Evolutionary conservation across 2,329 filamentous ascomycete genomes (phyloP).

Genomic region (Arthrinium puccinioides): DNA sequence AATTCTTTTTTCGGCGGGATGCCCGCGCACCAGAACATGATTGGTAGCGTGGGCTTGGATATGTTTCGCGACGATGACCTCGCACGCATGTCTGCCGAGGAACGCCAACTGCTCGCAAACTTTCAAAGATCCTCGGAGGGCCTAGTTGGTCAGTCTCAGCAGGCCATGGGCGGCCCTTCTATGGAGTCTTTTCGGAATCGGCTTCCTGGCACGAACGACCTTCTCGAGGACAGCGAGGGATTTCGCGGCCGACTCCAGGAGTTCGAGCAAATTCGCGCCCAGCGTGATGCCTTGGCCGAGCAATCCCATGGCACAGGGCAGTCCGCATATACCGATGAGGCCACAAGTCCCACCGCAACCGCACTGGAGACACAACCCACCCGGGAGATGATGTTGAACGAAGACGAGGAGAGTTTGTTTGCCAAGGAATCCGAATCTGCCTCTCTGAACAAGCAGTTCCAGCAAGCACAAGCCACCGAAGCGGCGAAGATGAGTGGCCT

Average conservation of each 20-base stretch:
- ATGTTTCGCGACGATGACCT: conserved; percentile 67
- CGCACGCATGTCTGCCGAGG: conserved; percentile 50
- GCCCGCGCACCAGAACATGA: conserved; percentile 31
- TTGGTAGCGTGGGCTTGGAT: conserved; percentile 38
- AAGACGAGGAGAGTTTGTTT: conserved; percentile 8
- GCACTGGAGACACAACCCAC: no score
- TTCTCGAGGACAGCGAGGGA: conserved; percentile 48
- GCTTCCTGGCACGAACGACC: conserved; percentile 42
- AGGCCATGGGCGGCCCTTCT: conserved; percentile 29
- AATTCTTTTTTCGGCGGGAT: conserved; percentile 64
- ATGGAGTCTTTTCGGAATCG: conserved; percentile 34
- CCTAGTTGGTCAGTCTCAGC: conserved; percentile 24
- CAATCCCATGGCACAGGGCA: conserved; percentile 9
- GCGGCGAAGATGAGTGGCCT: conserved; percentile 58
- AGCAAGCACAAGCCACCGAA: conserved; percentile 41
- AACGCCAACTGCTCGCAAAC: conserved; percentile 45
- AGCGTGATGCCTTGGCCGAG: conserved; percentile 52
- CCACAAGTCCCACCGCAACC: no score
- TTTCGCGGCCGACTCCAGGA: conserved; percentile 71
- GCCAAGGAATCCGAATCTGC: conserved; percentile 13
- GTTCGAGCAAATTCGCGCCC: conserved; percentile 72
- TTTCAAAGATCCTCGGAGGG: conserved; percentile 24
- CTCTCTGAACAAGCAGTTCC: conserved; percentile 50
- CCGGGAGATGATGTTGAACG: conserved; percentile 7
- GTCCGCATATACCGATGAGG: not conserved